Percentiles rank a stretch among this genome's conserved stretches.
Evolutionary conservation across 257 asterid genomes (phyloP).

Genomic region (Solanum chmielewskii): DNA sequence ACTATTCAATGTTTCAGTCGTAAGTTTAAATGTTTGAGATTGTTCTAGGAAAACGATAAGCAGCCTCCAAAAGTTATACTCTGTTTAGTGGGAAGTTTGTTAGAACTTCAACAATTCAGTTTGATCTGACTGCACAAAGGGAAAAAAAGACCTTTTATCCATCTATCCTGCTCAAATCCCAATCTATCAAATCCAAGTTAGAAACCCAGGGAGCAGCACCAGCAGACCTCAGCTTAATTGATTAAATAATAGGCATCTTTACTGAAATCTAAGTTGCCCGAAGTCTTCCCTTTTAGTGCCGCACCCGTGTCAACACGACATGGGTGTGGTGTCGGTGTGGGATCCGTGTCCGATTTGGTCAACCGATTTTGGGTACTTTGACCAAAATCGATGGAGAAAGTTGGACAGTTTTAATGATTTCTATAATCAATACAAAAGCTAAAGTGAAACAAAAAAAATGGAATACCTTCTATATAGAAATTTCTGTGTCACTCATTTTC

Average conservation of each 20-base stretch:
- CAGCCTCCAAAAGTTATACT: background rate
- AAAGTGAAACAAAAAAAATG: too few relatives aligned
- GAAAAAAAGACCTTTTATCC: background rate
- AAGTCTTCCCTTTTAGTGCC: too few relatives aligned
- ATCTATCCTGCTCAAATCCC: background rate
- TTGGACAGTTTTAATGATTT: too few relatives aligned
- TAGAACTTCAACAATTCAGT: background rate
- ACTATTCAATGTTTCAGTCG: background rate
- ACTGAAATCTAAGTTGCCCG: background rate
- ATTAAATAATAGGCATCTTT: background rate
- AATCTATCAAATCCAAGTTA: background rate
- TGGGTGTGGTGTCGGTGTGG: too few relatives aligned
- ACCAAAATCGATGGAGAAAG: too few relatives aligned
- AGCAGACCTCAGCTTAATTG: background rate
- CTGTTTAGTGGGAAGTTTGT: background rate
- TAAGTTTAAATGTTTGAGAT: background rate
- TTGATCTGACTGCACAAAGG: background rate
- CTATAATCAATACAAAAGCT: too few relatives aligned
- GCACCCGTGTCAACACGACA: too few relatives aligned
- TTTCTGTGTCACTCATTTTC: too few relatives aligned
- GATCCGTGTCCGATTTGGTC: too few relatives aligned
- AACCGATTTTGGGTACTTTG: too few relatives aligned
- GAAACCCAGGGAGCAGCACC: background rate
- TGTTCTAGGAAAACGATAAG: background rate
- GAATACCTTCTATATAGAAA: too few relatives aligned